Evolutionary conservation across 371 early-diverging fungal species (phyloP).

Genomic region (Neoconidiobolus thromboides): DNA sequence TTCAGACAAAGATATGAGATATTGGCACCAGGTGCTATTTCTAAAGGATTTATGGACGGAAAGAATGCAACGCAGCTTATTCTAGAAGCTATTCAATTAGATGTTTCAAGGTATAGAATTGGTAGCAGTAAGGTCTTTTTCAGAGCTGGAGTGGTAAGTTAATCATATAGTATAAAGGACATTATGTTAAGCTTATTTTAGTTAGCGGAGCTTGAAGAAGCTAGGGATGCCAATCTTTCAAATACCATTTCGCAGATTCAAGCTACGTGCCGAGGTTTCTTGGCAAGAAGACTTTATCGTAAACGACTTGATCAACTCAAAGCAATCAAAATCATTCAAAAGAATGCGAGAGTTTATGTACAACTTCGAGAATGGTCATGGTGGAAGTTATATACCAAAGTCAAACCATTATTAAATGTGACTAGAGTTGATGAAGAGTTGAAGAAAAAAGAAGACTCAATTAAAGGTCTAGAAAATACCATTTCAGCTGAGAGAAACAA

Average conservation of each 20-base stretch:
- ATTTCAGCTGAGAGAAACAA: constrained; percentile 29
- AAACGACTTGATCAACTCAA: constrained; percentile 56
- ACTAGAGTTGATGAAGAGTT: constrained; percentile 58
- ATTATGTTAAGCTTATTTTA: no score
- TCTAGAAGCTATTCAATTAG: constrained; percentile 49
- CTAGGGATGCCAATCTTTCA: constrained; percentile 66
- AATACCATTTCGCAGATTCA: constrained; percentile 71
- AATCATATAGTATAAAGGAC: no score
- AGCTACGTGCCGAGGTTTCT: constrained; percentile 65
- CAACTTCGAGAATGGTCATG: constrained; percentile 83
- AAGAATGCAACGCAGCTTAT: constrained; percentile 59
- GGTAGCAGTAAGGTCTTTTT: constrained; percentile 97
- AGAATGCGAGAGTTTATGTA: constrained; percentile 74
- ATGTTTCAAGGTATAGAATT: constrained; percentile 64
- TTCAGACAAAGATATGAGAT: constrained; percentile 94
- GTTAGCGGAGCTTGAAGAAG: constrained; percentile 91
- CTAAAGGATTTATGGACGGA: constrained; percentile 71
- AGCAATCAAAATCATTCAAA: constrained; percentile 77
- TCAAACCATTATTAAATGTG: constrained; percentile 91
- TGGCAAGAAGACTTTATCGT: constrained; percentile 53
- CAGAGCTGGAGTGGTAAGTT: constrained; percentile 66
- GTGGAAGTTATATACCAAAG: constrained; percentile 91
- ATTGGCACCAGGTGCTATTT: constrained; percentile 56
- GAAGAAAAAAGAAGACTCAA: constrained; percentile 36
- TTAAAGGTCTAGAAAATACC: constrained; percentile 32